Evolutionary conservation across 805 yeast genomes (phyloP), one percentile per base, ranked within the genome.

Genomic region (Starmerella sp.): DNA sequence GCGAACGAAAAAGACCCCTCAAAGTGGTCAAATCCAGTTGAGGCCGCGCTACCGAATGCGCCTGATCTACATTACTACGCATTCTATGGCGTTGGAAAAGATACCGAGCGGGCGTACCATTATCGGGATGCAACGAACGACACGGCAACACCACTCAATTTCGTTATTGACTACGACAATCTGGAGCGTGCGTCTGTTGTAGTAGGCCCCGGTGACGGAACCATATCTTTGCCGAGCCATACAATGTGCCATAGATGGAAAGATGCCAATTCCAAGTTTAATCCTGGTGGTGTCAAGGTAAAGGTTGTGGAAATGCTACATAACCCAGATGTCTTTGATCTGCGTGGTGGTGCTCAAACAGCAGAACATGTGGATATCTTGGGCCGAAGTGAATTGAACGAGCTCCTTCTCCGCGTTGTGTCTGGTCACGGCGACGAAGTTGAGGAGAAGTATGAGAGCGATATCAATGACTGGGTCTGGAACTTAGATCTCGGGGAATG

Each of bases 331-430:
- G 73, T 86, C 61, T 89, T 86, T 64, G 98, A 93, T 71, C 86
- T 93, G 36, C 78, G 98, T 60, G 98, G 98, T 30, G 98, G 98
- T 13, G 95, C 96, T 10, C 86, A 85, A 67, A 91, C 97, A 0
- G 97, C 97, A 0, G 98, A 93, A 64, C 98, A 93, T 69, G 98
- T 93, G 32, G 98, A 93, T 67, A 90, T 93, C 48, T 74, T 93
- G 48, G 98, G 98, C 2, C 82, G 95, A 59, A 87, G 97, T 0
- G 95, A 84, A 65, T 73, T 93, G 67, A 93, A 93, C 66, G 98
- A 93, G 65, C 72, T 90, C 64, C 74, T 93, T 11, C 72, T 91
- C 53, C 78, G 78, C 58, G 88, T 93, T 15, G 97, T 90, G 1
- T 75, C 86, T 44, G 98, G 98, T 0, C 68, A 74, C 37, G 95